phyloP scores from a whole-genome alignment of 1,139 yeast species.

The Taphrina communis region DNA sequence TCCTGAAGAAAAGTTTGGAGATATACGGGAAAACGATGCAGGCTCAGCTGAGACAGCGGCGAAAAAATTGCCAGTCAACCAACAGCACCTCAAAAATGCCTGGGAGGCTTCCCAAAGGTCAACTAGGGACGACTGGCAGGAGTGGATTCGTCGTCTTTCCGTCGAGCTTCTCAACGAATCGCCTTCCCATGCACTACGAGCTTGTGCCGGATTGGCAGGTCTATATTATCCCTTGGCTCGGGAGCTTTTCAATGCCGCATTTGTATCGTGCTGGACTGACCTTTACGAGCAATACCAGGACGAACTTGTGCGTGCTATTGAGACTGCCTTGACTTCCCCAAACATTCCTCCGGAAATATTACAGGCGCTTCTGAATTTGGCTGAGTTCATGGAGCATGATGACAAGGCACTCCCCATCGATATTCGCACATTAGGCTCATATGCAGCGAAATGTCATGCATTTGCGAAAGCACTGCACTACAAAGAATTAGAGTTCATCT shows the following conservation, averaged over 20 bases:
- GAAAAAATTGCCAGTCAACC: constrained; percentile 80
- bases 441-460: constrained; percentile 95
- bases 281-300: constrained; percentile 90
- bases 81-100: constrained; percentile 73
- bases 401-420: constrained; percentile 92
- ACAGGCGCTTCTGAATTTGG: constrained; percentile 83
- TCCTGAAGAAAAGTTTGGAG: constrained; percentile 66
- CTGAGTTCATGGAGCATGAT: constrained; percentile 97
- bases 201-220: constrained; percentile 89
- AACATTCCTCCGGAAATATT: constrained; percentile 96
- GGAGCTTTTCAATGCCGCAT: constrained; percentile 90
- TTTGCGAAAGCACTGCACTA: constrained; percentile 97
- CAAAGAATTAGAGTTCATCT: constrained; percentile 91
- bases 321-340: constrained; percentile 85
- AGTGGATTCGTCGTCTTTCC: constrained; percentile 88
- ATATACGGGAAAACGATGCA: constrained; percentile 61
- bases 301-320: constrained; percentile 82
- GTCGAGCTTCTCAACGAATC: constrained; percentile 87
- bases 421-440: constrained; percentile 84
- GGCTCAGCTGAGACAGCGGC: constrained; percentile 72
- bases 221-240: constrained; percentile 88
- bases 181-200: constrained; percentile 92
- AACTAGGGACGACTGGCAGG: constrained; percentile 96
- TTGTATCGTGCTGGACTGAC: constrained; percentile 96
- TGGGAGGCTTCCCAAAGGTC: constrained; percentile 93